Base-by-base conservation (phyloP, 495 filamentous ascomycete genomes). In the Aspergillus sclerotiicarbonarius region DNA sequence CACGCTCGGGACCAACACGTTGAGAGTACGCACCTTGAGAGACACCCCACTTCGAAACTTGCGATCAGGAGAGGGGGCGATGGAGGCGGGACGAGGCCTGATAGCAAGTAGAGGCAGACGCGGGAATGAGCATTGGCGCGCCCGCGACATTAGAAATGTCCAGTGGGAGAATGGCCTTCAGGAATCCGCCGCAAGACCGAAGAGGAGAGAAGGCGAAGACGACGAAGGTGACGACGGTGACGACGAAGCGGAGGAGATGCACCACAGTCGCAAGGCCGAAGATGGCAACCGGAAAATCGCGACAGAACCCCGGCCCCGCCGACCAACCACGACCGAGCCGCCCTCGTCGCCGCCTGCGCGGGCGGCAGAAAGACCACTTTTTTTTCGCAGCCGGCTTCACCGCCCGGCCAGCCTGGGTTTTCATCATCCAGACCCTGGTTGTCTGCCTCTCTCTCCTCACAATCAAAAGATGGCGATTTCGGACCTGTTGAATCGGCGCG, bases 401-500 rank as follows among this genome's bases (percentile, higher is more conserved):
- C 61, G 64, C 58, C 53, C 20, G 33, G 37, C 44, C 29, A 44
- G 37, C 32, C 8, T 35, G 16, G 33, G 18, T 53, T 32, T 53
- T 32, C 19, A 41, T 39, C 50, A 21, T 19, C 33, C 32, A 19
- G 8, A 29, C 31, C 18, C 47, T 7, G 6, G 16, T 8, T 18
- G 20, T 8, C 33, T 45, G 16, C 16, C 51, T 43, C 16, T 13
- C 48, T 50, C 21, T 50, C 15, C 35, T 41, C 29, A 19, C 21
- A 20, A 13, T 19, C 16, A 19, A 54, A 63, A 47, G 16, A 82
- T 82, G 80, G 71, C 71, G 21, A 75, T 79, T 55, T 65, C 71
- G n/a, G 73, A 76, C 55, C 72, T 70, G 29, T 68, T 90, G 8
- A 80, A 87, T 62, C 77, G 85, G 56, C 77, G 86, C 44, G 82